phyloP scores from a whole-genome alignment of 1,284 basidiomycete genomes.

The Cerrena zonata region DNA sequence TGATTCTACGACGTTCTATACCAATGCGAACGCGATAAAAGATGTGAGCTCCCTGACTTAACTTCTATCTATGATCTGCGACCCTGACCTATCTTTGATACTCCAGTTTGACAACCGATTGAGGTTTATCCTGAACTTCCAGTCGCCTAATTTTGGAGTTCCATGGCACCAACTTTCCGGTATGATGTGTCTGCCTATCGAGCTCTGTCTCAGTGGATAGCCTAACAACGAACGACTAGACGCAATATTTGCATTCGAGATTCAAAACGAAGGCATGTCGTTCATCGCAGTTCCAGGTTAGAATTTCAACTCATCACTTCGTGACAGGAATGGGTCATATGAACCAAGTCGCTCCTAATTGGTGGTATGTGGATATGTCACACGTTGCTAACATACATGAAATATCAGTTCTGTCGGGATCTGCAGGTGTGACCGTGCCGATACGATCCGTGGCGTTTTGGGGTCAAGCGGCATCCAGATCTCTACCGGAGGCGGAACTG shows the following conservation, averaged over 20 bases:
- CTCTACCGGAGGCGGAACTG: slow-evolving; percentile 27
- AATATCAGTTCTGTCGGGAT: neutral
- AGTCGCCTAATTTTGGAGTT: slow-evolving; percentile 21
- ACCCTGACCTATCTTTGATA: neutral
- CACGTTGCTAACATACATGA: neutral
- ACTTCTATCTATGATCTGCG: slow-evolving; percentile 4
- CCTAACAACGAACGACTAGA: neutral
- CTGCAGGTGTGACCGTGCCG: slow-evolving; percentile 23
- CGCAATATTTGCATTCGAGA: slow-evolving; percentile 24
- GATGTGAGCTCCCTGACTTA: slow-evolving; percentile 6
- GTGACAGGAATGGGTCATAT: slow-evolving; percentile 21
- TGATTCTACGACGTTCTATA: slow-evolving; percentile 15
- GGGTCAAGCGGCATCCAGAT: slow-evolving; percentile 21
- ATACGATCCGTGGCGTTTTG: slow-evolving; percentile 18
- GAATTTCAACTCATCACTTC: neutral
- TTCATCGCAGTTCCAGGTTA: neutral
- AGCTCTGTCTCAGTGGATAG: too few species aligned
- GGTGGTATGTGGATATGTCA: slow-evolving; percentile 14
- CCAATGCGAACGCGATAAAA: slow-evolving; percentile 11
- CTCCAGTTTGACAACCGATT: slow-evolving; percentile 23
- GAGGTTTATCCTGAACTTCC: slow-evolving; percentile 23
- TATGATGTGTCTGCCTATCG: neutral
- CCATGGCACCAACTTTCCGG: slow-evolving; percentile 25
- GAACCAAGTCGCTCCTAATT: slow-evolving; percentile 19
- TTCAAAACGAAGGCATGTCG: slow-evolving; percentile 24